A percentile compares a stretch with the other conserved stretches of the same genome.
Evolutionary conservation across 1,139 yeast species (phyloP).

Genomic region (Suhomyces terraborum): DNA sequence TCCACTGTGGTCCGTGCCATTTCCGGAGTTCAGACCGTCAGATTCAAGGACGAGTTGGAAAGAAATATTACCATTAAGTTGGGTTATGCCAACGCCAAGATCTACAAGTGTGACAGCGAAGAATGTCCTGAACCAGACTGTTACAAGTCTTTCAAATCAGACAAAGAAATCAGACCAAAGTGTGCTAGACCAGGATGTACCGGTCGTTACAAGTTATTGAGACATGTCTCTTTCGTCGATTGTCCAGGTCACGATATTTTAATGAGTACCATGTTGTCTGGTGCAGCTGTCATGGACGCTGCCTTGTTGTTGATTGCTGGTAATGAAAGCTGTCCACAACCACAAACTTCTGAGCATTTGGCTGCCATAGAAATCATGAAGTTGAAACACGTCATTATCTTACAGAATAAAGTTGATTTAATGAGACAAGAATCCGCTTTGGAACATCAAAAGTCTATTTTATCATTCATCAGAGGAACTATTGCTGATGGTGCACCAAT

Average conservation of each 20-base stretch:
- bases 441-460: constrained; percentile 91
- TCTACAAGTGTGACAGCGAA: constrained; percentile 87
- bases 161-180: constrained; percentile 90
- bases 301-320: constrained; percentile 95
- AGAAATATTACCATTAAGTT: constrained; percentile 98
- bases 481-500: constrained; percentile 99
- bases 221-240: constrained; percentile 98
- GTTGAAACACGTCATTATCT: constrained; percentile 90
- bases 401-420: constrained; percentile 97
- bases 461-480: constrained; percentile 93
- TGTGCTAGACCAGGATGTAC: constrained; percentile 81
- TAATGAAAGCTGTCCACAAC: constrained; percentile 99
- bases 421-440: constrained; percentile 97
- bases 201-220: constrained; percentile 84
- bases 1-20: constrained; percentile 98
- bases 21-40: constrained; percentile 97
- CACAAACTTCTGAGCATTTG: constrained; percentile 98
- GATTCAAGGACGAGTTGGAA: constrained; percentile 97
- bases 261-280: constrained; percentile 99
- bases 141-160: constrained; percentile 91
- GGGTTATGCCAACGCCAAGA: constrained; percentile 98
- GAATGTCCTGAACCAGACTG: constrained; percentile 93
- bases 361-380: constrained; percentile 99
- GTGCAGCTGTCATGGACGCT: constrained; percentile 99
- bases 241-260: constrained; percentile 99